phyloP scores from a whole-genome alignment of 352 stramenopile species.

The Phytophthora colocasiae region DNA sequence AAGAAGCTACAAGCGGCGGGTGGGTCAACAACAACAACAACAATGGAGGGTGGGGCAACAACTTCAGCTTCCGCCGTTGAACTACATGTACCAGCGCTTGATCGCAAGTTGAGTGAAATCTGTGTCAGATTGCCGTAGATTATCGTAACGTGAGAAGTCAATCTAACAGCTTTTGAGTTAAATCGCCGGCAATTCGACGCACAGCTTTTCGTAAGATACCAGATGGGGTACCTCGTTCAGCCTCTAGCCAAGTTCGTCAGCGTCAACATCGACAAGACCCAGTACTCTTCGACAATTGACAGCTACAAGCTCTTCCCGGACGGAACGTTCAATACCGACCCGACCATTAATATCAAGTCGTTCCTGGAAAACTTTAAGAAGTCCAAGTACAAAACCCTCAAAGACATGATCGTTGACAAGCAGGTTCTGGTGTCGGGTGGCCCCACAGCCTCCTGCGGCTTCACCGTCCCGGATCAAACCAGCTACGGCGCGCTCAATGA shows the following conservation, averaged over 20 bases:
- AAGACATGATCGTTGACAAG: conserved; percentile 47
- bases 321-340: conserved; percentile 43
- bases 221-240: conserved; percentile 50
- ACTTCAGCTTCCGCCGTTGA: conserved; percentile 32
- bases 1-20: conserved; percentile 15
- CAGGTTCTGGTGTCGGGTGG: conserved; percentile 32
- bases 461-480: conserved; percentile 45
- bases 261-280: conserved; percentile 45
- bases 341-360: conserved; percentile 37
- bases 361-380: conserved; percentile 54
- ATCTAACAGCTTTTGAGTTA: no score
- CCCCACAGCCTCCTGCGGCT: conserved; percentile 47
- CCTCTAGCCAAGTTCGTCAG: conserved; percentile 49
- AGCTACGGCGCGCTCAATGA: conserved; percentile 42
- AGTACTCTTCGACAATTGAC: conserved; percentile 51
- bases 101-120: not conserved
- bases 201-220: no score
- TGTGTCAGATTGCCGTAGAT: not conserved
- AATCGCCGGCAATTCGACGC: no score
- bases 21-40: conserved; percentile 30
- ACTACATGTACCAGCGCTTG: not conserved
- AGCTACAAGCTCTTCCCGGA: conserved; percentile 43
- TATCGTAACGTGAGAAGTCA: not conserved
- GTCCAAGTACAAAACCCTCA: conserved; percentile 48
- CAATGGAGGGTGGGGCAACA: conserved; percentile 20